Base-by-base conservation (phyloP, 2,329 filamentous ascomycete genomes). In the Stromatinia cepivora region DNA sequence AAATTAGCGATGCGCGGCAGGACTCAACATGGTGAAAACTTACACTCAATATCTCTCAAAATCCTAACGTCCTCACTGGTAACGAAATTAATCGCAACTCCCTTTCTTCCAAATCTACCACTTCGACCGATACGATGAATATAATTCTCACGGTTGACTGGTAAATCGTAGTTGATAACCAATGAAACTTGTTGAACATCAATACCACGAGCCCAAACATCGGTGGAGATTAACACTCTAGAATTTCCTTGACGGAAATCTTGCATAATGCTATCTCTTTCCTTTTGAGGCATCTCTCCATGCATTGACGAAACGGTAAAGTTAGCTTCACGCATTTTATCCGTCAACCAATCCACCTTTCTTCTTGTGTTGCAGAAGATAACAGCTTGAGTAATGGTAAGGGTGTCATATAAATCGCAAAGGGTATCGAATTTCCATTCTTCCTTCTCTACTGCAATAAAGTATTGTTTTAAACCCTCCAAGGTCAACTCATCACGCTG, bases 371-470 rank as follows among this genome's bases (percentile, higher is more conserved):
- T 99, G 87, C 95, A 99, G 86, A 99, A 99, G 80, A 99, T 99
- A 80, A 99, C 95, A 58, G 95, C 95, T 83, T 98, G 95, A 22
- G 95, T 98, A 79, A 99, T 98, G 68, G 95, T 99, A 57, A 99
- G 87, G 17, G 95, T 98, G 80, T 99, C 95, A 86, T 99, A 99
- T 70, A 99, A 90, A 83, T 99, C 95, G 81, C 93, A 98, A 6
- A 99, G 89, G 3, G 95, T 99, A 80, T 99, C 95, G 76, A 99
- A 97, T 81, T 99, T 99, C 95, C 95, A 99, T 80, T 98, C 95
- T 81, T 99, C 95, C 84, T 97, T 98, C 82, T 99, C 95, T 28
- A 98, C 95, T 1, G 95, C 95, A 77, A 99, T 98, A 80, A 97
- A 99, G 85, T 97, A 99, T 81, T 99, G 95, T 84, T 98, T 98